Base-by-base conservation (phyloP, 2,329 filamentous ascomycete species). In the Xylariaceae sp. region DNA sequence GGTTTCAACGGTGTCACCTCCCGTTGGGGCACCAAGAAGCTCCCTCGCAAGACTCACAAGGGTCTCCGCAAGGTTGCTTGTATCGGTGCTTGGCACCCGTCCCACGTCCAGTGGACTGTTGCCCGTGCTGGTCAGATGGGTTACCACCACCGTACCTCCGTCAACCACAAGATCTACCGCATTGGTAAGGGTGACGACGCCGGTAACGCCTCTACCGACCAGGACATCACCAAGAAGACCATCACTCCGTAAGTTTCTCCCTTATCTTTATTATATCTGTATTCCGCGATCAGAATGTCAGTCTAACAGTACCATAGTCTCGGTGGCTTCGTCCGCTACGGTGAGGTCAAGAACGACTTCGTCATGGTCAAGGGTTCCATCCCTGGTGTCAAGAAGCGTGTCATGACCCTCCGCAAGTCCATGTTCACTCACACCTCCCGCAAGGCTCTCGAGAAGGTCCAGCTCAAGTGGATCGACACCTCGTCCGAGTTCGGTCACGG, bases 151-250 rank as follows among this genome's bases (percentile, higher is more conserved):
- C 92, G 94, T 89, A 99, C 94, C 76, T 97, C 94, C 67, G 90
- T 94, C 84, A 99, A 99, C 90, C 94, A 99, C 91, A 99, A 99
- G 90, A 81, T 99, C 77, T 99, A 97, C 90, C 91, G 94, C 71
- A 90, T 99, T 72, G 94, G 93, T 77, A 95, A 94, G 88, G 93
- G 85, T 73, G 83, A 84, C 69, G 90, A 94, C 73, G 91, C 94
- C 76, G 88, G 88, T 78, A 97, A 92, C 81, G 94, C 91, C 73
- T 89, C 93, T 61, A 99, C 94, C 69, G 91, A 97, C 68, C 87
- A 93, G 75, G 94, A 99, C 76, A 86, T 96, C 76, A 95, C 92
- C 83, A 97, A 97, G 89, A 99, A 99, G 90, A 88, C 85, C 78
- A 99, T 99, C 80, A 97, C 93, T 77, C 93, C 93, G 93, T 97